Base-by-base conservation (phyloP, 2,329 filamentous ascomycete species). In the Rhexocercosporidium sp. region DNA sequence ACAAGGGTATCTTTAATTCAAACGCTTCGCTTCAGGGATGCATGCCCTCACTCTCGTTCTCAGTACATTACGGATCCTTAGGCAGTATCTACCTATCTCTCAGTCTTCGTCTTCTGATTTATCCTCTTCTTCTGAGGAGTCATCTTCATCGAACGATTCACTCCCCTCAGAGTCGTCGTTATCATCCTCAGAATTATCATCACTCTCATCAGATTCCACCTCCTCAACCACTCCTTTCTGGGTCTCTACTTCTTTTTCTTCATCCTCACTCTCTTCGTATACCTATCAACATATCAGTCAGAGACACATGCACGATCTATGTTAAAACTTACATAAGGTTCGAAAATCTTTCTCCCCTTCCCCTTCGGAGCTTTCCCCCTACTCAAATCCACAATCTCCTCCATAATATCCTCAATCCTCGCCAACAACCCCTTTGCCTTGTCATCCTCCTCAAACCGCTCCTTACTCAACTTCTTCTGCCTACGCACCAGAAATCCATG, bases 381-480 rank as follows among this genome's bases (percentile, higher is more conserved):
- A 41, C 54, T 57, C 20, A 57, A 25, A 25, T 62, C 60, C 20
- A 62, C 47, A 20, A 62, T 62, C 18, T 54, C 47, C 20, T 62
- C 60, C 41, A 53, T 54, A 8, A 62, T 39, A 14, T 41, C 39
- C n/a, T 62, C 60, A 1, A 62, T 39, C 29, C 41, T 39, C 4
- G 20, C 9, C 1, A 62, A 47, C 12, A 62, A 41, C 11, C 22
- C 34, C 14, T 54, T 41, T 2, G 51, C 60, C 41, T 62, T 41
- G 7, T 25, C 18, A 22, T 62, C 60, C 39, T 18, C 31, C n/a
- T 62, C 60, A 22, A 54, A 62, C 0, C 41, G 34, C 6, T 16
- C 54, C 16, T 25, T 34, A 57, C 37, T 39, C n/a, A n/a, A 20
- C 18, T 22, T 57, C 20, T 57, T 41, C 12, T 39, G 54, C 16